Evolutionary conservation across 2,329 filamentous ascomycete species (phyloP), one percentile per base, ranked within the genome.

Genomic region (Lasiodiplodia sp.): DNA sequence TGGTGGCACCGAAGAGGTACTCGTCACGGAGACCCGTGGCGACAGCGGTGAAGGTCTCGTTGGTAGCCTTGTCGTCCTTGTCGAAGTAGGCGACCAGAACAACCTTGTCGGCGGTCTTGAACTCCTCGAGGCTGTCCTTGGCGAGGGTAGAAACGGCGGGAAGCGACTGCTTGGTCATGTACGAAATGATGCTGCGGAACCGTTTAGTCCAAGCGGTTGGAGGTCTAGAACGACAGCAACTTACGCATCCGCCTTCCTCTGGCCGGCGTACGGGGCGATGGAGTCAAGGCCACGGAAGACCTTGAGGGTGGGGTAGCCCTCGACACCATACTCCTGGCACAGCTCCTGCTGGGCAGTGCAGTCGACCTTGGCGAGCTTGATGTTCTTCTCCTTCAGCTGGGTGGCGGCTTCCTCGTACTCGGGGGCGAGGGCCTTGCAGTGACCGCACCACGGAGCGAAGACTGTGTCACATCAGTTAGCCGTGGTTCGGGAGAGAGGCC

Each of bases 241-340:
- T 77, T 81, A 87, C 85, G 87, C 85, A 82, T 88, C 90, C 73
- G 94, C 91, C 87, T 98, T 97, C 82, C 96, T 90, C 83, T 93
- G 91, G 79, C 96, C 96, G 76, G 87, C 86, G 85, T 99, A 99
- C 72, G 94, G 91, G 73, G 88, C 86, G 79, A 93, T 83, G 80
- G 91, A 93, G 12, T 97, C 93, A 53, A 84, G 83, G 75, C 96
- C 95, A 77, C 95, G 93, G 94, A 99, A 99, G 84, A 99, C 89
- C 90, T 98, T 99, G 79, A 99, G 89, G 73, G 96, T 99, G 71
- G 96, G 96, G 87, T 99, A 99, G 73, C 96, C 96, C 87, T 98
- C 94, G 53, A 99, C 94, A 71, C 93, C 94, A 77, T 92, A 92
- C 75, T 88, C 86, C 82, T 94, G 88, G 89, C 96, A 99, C 74